Evolutionary conservation across 2,329 filamentous ascomycete genomes (phyloP), one percentile per base, ranked within the genome.

Genomic region (Fusarium nelsonii): DNA sequence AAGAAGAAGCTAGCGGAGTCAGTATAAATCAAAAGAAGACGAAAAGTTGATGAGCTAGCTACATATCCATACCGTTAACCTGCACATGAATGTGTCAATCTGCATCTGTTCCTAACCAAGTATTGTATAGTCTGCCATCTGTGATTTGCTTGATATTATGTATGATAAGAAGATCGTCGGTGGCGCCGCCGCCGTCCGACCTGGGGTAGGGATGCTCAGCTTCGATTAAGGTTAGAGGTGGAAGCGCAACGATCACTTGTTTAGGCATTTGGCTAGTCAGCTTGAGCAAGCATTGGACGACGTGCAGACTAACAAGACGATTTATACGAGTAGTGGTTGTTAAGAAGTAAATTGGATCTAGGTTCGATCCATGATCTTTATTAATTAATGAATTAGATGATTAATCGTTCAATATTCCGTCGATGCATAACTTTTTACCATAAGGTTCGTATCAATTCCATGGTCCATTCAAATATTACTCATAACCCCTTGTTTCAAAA

Each of bases 361-460:
- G n/a, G 23, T 30, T 51, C 14, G 23, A 18, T 11, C 48, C 23
- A 30, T 20, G 26, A 23, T 23, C 9, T 30, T 30, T 53, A 49
- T 51, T 53, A 50, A 74, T 74, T 73, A 73, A 71, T 69, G 45
- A 64, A 73, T 73, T 73, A 73, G 28, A 20, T 39, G 32, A 60
- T 70, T 73, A 73, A 62, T 39, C 68, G 58, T 66, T 62, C 41
- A 62, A 65, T 51, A 57, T 36, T 58, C 54, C 53, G 54, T 61
- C 50, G 18, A 55, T 49, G 30, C 41, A 37, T 55, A 55, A 50
- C 23, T 51, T 39, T 45, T 40, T 51, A 40, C 48, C 48, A 40
- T 51, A 51, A 51, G 9, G 26, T 51, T 51, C 48, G 26, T 51
- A 40, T 51, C 26, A 40, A 51, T 51, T 51, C 48, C 48, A 26